Evolutionary conservation across 345 rosid genomes (phyloP).

Genomic region (Citropsis articulata): DNA sequence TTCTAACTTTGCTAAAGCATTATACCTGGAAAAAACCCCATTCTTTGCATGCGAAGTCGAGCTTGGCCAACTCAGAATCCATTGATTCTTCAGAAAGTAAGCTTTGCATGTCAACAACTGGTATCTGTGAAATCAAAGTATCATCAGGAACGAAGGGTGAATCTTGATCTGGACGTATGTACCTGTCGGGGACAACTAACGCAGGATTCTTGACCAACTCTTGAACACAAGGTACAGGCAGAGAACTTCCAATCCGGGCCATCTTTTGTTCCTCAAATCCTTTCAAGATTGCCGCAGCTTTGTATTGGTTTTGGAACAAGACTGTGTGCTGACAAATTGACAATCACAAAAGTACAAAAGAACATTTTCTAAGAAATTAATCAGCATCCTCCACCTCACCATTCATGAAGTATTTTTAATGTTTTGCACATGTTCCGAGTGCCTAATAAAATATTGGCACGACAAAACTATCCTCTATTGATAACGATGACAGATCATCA

Average conservation of each 20-base stretch:
- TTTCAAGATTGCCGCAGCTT: not conserved
- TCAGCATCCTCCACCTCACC: too few relatives aligned
- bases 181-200: constrained; percentile 33
- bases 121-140: constrained; percentile 21
- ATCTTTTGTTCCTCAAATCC: not conserved
- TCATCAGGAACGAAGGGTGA: not conserved
- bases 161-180: constrained; percentile 30
- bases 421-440: too few relatives aligned
- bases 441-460: too few relatives aligned
- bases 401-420: too few relatives aligned
- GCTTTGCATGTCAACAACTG: constrained; percentile 36
- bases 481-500: too few relatives aligned
- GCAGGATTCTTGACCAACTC: constrained; percentile 28
- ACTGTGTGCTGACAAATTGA: not conserved
- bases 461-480: too few relatives aligned
- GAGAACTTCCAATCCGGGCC: constrained; percentile 25
- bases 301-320: not conserved
- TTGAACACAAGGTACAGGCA: constrained; percentile 43
- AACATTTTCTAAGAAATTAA: too few relatives aligned
- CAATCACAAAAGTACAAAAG: not conserved
- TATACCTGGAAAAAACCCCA: constrained; percentile 36
- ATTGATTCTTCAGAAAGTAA: constrained; percentile 27
- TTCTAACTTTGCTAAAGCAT: not conserved
- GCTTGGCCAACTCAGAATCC: constrained; percentile 38
- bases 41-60: constrained; percentile 39